A percentile compares a stretch with the other conserved stretches of the same genome.
phyloP scores from a whole-genome alignment of 352 stramenopile species.

The Thalassiosira pacifica region DNA sequence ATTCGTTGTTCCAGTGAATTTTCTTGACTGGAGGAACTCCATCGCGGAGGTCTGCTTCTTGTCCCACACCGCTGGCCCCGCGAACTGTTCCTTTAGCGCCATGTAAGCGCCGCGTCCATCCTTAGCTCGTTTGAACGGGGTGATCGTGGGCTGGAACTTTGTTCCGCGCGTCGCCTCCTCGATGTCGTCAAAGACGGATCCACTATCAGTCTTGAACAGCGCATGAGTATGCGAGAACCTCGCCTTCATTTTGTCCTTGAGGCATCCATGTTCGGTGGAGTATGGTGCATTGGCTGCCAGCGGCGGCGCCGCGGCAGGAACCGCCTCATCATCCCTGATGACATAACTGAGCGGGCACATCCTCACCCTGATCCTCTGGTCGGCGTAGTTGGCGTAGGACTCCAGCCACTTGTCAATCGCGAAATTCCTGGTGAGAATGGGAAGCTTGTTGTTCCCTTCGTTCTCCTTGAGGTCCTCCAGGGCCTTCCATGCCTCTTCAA shows the following conservation, averaged over 20 bases:
- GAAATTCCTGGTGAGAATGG: no score
- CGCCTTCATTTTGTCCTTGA: slow-evolving; percentile 41
- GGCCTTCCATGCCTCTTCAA: neutral
- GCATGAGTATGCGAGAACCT: slow-evolving; percentile 34
- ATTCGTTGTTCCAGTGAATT: slow-evolving; percentile 31
- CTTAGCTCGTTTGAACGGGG: slow-evolving; percentile 26
- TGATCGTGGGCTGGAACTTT: slow-evolving; percentile 26
- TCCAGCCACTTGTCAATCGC: no score
- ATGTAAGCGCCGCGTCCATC: slow-evolving; percentile 51
- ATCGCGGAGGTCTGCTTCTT: neutral
- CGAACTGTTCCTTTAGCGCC: slow-evolving; percentile 32
- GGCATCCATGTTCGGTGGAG: slow-evolving; percentile 28
- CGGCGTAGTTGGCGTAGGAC: no score
- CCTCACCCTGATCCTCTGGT: no score
- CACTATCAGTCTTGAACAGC: slow-evolving; percentile 42
- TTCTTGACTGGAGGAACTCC: slow-evolving; percentile 9
- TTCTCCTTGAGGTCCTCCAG: neutral
- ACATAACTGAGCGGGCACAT: no score
- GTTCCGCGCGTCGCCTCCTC: slow-evolving; percentile 41
- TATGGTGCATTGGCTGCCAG: slow-evolving; percentile 10
- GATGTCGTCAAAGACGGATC: slow-evolving; percentile 31
- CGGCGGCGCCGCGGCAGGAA: neutral
- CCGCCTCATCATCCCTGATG: no score
- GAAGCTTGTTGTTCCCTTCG: neutral
- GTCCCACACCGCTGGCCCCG: slow-evolving; percentile 48